Conservation (phyloP, 768 basidiomycete species). For the Xerocomellus chrysenteron region DNA sequence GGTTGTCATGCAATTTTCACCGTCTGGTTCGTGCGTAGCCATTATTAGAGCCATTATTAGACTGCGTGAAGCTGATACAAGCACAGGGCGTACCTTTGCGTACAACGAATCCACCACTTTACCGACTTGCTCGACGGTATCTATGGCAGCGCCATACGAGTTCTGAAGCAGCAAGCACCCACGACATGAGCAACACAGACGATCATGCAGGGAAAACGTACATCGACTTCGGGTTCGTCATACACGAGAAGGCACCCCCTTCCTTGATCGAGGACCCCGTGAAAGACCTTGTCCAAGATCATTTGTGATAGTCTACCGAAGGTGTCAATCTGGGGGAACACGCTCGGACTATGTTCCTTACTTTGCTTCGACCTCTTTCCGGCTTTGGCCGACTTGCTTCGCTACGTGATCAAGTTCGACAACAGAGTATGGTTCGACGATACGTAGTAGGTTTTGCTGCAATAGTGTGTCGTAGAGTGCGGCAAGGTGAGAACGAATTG, state of each 20-base stretch:
- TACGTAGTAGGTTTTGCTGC: conserved; percentile 91
- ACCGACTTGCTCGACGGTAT: conserved; percentile 85
- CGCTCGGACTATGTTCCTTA: conserved; percentile 35
- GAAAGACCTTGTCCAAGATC: conserved; percentile 94
- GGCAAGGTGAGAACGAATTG: conserved; percentile 92
- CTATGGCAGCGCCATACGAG: conserved; percentile 84
- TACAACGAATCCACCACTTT: conserved; percentile 95
- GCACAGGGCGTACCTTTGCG: conserved; percentile 57
- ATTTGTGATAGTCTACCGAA: conserved; percentile 83
- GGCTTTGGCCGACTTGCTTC: conserved; percentile 78
- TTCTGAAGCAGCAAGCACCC: conserved; percentile 47
- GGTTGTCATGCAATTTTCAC: conserved; percentile 41
- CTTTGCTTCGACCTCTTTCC: conserved; percentile 91
- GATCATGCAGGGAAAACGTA: conserved; percentile 39
- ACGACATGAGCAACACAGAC: conserved; percentile 3
- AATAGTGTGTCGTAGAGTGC: conserved; percentile 94
- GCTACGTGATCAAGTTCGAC: conserved; percentile 93
- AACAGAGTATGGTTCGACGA: conserved; percentile 93
- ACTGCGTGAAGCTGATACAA: background rate
- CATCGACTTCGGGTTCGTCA: conserved; percentile 82
- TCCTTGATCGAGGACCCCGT: conserved; percentile 96
- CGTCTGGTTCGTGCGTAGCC: conserved; percentile 29
- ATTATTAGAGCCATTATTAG: background rate
- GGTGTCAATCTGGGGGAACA: conserved; percentile 1
- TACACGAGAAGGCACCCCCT: conserved; percentile 91